These are phyloP conservation scores for Microascus cirrosus DNA, from an alignment of 2,329 filamentous ascomycete genomes.

Conservation along the genomic window DNA sequence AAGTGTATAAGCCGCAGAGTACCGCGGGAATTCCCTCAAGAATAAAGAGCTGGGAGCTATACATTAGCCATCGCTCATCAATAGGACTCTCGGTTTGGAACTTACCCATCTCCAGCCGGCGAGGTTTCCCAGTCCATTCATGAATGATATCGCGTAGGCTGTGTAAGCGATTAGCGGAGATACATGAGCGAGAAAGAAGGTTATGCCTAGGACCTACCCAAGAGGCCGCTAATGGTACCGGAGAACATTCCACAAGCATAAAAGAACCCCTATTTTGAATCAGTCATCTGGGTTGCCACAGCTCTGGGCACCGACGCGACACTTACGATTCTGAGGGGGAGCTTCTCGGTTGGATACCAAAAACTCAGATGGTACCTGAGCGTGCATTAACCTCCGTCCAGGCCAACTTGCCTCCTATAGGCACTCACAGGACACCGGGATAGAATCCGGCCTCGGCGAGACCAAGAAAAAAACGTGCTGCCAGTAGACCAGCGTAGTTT, in stretches of 20 bases:
- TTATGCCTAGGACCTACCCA: slow-evolving; percentile 5
- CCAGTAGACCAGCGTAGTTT: slow-evolving; percentile 14
- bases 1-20: slow-evolving; percentile 12
- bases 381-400: background rate
- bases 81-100: background rate
- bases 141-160: slow-evolving; percentile 16
- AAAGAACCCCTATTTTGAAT: slow-evolving; percentile 14
- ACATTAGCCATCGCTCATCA: background rate
- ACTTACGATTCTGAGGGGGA: slow-evolving; percentile 17
- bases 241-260: slow-evolving; percentile 20
- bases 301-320: background rate
- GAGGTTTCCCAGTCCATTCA: slow-evolving; percentile 12
- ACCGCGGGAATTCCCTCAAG: slow-evolving; percentile 15
- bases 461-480: slow-evolving; percentile 15
- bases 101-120: slow-evolving; percentile 16
- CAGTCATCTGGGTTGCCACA: background rate
- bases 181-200: background rate
- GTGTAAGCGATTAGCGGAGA: background rate
- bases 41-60: slow-evolving; percentile 12
- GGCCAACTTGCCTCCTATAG: background rate
- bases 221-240: slow-evolving; percentile 17
- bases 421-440: slow-evolving; percentile 12
- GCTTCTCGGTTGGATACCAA: slow-evolving; percentile 19
- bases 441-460: slow-evolving; percentile 18
- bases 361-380: slow-evolving; percentile 14